Evolutionary conservation across 78 protist genomes (phyloP).

Genomic region (Monocercomonoides exilis): DNA sequence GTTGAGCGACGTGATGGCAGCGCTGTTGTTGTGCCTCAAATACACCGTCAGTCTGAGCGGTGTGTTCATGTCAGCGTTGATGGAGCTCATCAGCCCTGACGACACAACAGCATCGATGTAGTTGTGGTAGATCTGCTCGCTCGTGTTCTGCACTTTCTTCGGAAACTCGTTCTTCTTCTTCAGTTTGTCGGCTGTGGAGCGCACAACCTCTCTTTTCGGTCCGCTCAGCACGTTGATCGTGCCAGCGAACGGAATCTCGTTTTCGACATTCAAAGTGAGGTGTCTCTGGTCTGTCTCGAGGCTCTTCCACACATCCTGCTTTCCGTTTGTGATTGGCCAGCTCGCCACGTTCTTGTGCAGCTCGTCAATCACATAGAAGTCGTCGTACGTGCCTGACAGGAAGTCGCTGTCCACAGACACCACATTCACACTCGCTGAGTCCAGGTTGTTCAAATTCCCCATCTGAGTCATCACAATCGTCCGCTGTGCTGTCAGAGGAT

Average conservation of each 20-base stretch:
- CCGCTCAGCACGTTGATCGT: not conserved
- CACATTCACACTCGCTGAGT: not conserved
- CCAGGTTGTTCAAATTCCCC: not conserved
- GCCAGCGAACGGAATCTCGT: not conserved
- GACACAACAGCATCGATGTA: slow-evolving; percentile 22
- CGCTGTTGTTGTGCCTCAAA: not conserved
- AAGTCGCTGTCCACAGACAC: not conserved
- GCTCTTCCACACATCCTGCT: not conserved
- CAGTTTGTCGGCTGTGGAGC: no score
- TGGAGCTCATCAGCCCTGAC: not conserved
- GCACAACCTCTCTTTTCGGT: not conserved
- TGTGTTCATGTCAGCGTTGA: not conserved
- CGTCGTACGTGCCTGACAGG: not conserved
- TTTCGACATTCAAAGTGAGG: not conserved
- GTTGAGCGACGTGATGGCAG: not conserved
- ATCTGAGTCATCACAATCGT: not conserved
- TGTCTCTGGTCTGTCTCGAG: not conserved
- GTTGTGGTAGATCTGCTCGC: not conserved
- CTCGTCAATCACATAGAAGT: not conserved
- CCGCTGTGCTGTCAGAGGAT: not conserved
- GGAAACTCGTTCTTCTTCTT: not conserved
- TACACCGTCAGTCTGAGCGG: not conserved
- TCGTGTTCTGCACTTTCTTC: not conserved
- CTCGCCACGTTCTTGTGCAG: not conserved
- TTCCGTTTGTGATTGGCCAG: not conserved